Conservation (phyloP, 768 basidiomycete species). For the Coprinopsis strossmayeri region DNA sequence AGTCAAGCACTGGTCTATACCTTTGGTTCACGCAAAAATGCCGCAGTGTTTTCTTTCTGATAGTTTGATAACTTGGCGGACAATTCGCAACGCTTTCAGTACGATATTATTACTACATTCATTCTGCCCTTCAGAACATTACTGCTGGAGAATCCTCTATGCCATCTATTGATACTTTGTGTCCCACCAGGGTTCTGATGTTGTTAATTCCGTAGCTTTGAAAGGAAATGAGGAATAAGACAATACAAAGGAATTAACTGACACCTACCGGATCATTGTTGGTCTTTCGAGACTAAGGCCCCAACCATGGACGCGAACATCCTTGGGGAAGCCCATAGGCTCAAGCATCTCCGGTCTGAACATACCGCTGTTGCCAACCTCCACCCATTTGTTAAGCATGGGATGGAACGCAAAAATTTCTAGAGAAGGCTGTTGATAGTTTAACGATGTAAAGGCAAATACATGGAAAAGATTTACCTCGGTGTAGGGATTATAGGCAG, state of each 20-base stretch:
- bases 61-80: neutral
- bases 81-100: neutral
- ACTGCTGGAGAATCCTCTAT: slow-evolving; percentile 90
- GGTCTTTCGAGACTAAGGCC: slow-evolving; percentile 92
- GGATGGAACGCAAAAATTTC: slow-evolving; percentile 99
- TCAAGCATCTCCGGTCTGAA: slow-evolving; percentile 99
- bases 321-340: slow-evolving; percentile 97
- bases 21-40: slow-evolving; percentile 78
- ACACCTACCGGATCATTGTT: slow-evolving; percentile 95
- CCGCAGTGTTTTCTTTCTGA: slow-evolving; percentile 81
- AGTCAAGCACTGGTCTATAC: slow-evolving; percentile 84
- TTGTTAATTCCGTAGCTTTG: slow-evolving; percentile 93
- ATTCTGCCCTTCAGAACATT: slow-evolving; percentile 54
- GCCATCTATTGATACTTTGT: slow-evolving; percentile 88
- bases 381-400: slow-evolving; percentile 89
- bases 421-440: slow-evolving; percentile 65
- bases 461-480: slow-evolving; percentile 45
- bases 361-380: slow-evolving; percentile 98
- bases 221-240: neutral
- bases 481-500: slow-evolving; percentile 97
- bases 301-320: slow-evolving; percentile 96
- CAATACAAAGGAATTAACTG: neutral
- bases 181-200: slow-evolving; percentile 93
- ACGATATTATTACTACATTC: neutral
- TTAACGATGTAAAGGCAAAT: neutral